A percentile compares a stretch with the other conserved stretches of the same genome.
Conservation (phyloP, 352 stramenopile genomes). For the Phytopythium aichiense region DNA sequence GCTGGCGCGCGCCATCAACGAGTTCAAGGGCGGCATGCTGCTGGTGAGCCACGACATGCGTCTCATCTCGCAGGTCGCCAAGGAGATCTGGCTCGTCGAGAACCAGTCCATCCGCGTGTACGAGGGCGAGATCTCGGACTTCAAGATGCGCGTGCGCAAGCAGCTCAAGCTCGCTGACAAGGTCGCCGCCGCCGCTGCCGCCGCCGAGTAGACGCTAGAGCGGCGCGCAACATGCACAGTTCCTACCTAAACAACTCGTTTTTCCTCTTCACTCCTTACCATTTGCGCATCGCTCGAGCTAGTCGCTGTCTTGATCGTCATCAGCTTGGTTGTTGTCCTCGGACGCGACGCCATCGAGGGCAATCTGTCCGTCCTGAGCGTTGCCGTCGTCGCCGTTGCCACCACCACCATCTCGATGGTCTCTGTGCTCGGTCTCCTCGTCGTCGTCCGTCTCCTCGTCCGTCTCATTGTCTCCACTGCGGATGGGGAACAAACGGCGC, state of each 20-base stretch:
- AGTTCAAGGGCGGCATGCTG: slow-evolving; percentile 96
- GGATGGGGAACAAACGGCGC: not conserved
- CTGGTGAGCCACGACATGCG: slow-evolving; percentile 99
- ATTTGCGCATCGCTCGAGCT: not conserved
- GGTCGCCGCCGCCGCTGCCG: slow-evolving; percentile 16
- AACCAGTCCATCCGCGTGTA: slow-evolving; percentile 96
- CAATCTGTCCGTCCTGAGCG: not conserved
- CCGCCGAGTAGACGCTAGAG: slow-evolving; percentile 4
- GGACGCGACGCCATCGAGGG: not conserved
- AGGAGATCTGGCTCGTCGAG: slow-evolving; percentile 99
- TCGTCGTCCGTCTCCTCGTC: not conserved
- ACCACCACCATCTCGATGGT: not conserved
- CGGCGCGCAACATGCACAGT: not conserved
- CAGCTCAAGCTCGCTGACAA: slow-evolving; percentile 80
- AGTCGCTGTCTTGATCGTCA: not conserved
- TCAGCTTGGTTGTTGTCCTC: slow-evolving; percentile 8
- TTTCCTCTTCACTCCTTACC: not conserved
- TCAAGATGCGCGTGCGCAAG: slow-evolving; percentile 93
- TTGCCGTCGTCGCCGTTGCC: not conserved
- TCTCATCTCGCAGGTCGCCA: slow-evolving; percentile 97
- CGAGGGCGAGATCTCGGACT: slow-evolving; percentile 97
- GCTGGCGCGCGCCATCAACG: slow-evolving; percentile 96
- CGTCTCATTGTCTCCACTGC: not conserved
- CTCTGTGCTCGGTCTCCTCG: not conserved
- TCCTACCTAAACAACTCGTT: not conserved